Conservation (phyloP, 2,329 filamentous ascomycete genomes). For the Arthroderma sp. region DNA sequence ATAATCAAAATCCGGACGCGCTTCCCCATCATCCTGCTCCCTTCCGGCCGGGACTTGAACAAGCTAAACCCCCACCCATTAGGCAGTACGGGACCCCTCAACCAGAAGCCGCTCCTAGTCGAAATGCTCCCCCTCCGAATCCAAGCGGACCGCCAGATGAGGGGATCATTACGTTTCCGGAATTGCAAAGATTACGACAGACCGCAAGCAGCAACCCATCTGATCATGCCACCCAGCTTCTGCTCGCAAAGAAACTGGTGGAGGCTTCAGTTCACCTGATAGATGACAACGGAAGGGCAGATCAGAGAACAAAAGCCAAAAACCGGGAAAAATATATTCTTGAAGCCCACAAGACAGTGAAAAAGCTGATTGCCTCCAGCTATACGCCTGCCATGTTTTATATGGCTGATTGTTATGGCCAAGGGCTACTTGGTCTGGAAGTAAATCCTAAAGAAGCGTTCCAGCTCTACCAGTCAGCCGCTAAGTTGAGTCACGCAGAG, state of each 20-base stretch:
- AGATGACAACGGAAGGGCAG: slow-evolving; percentile 59
- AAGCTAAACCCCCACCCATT: slow-evolving; percentile 38
- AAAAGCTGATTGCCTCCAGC: slow-evolving; percentile 63
- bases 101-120: slow-evolving; percentile 21
- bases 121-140: slow-evolving; percentile 1
- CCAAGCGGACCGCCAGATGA: background rate
- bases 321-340: slow-evolving; percentile 69
- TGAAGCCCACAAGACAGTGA: slow-evolving; percentile 81
- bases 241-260: slow-evolving; percentile 68
- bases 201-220: slow-evolving; percentile 56
- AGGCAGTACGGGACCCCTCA: slow-evolving; percentile 38
- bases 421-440: slow-evolving; percentile 64
- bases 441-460: slow-evolving; percentile 87
- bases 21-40: slow-evolving; percentile 44
- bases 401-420: slow-evolving; percentile 76
- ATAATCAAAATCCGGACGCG: slow-evolving; percentile 36
- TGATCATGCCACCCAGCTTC: slow-evolving; percentile 58
- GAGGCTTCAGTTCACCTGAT: slow-evolving; percentile 72
- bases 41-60: slow-evolving; percentile 39
- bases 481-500: slow-evolving; percentile 72
- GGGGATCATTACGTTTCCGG: slow-evolving; percentile 52
- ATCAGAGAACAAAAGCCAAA: slow-evolving; percentile 48
- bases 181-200: slow-evolving; percentile 62
- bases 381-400: slow-evolving; percentile 88
- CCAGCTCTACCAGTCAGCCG: slow-evolving; percentile 80